These are phyloP conservation scores for Aspergillus sp. DNA, from an alignment of 2,329 filamentous ascomycete species.

Conservation along the genomic window DNA sequence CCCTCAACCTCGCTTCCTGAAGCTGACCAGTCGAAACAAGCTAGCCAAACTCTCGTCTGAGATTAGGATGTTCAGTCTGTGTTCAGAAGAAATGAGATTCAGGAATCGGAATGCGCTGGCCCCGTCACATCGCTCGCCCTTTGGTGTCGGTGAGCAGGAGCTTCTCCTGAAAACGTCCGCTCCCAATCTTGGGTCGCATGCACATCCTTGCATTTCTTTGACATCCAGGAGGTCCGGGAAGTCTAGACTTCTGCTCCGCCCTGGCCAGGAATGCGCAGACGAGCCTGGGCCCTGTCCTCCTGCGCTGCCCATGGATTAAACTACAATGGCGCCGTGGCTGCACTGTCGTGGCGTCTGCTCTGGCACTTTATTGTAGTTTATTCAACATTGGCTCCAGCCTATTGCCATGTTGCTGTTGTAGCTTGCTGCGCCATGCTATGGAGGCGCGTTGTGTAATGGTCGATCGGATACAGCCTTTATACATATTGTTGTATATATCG, in stretches of 20 bases:
- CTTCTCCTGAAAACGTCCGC: neutral
- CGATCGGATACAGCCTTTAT: no score
- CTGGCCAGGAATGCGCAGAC: neutral
- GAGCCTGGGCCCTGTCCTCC: neutral
- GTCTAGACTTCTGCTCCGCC: neutral
- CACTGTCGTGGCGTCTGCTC: neutral
- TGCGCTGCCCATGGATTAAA: neutral
- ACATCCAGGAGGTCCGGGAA: neutral
- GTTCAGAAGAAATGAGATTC: neutral
- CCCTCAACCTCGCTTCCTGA: neutral
- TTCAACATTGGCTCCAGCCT: neutral
- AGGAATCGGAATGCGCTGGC: neutral
- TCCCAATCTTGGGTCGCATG: neutral
- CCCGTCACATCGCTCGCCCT: neutral
- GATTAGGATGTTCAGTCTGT: neutral
- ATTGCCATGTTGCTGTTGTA: neutral
- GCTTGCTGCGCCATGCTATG: no score
- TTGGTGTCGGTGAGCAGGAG: neutral
- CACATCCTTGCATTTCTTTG: neutral
- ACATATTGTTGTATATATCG: no score
- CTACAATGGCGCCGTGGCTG: slow-evolving; percentile 1
- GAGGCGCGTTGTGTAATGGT: no score
- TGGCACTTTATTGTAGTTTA: neutral
- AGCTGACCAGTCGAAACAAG: neutral
- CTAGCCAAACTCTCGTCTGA: neutral